A percentile compares a stretch with the other conserved stretches of the same genome.
phyloP scores from a whole-genome alignment of 148 eudicot genomes.

The Pharnaceum exiguum region DNA sequence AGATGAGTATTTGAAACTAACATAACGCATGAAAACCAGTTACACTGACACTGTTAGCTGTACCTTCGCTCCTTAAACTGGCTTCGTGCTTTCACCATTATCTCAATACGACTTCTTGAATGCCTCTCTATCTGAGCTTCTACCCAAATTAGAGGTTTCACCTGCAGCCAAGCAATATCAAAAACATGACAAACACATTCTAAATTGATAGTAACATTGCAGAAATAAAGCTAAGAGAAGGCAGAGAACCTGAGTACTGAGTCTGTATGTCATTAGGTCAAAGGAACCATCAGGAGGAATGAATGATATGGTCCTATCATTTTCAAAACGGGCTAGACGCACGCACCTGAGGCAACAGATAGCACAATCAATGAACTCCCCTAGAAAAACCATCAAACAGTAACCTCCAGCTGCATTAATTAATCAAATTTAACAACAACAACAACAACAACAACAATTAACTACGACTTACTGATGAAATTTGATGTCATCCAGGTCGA shows the following conservation, averaged over 20 bases:
- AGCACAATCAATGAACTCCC: slow-evolving; percentile 6
- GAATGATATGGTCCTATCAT: slow-evolving; percentile 90
- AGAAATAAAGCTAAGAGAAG: slow-evolving; percentile 4
- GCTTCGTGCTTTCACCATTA: slow-evolving; percentile 81
- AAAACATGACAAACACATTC: neutral
- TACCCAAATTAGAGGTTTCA: slow-evolving; percentile 96
- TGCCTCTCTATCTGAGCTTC: slow-evolving; percentile 94
- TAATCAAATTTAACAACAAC: neutral
- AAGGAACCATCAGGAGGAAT: slow-evolving; percentile 98
- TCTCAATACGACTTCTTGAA: slow-evolving; percentile 93
- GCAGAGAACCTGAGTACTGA: slow-evolving; percentile 73
- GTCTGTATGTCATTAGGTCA: slow-evolving; percentile 97
- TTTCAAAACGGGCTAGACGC: slow-evolving; percentile 89
- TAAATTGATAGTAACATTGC: neutral
- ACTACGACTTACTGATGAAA: slow-evolving; percentile 83
- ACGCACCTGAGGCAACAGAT: slow-evolving; percentile 60
- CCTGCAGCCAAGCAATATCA: slow-evolving; percentile 37
- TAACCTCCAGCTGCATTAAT: neutral
- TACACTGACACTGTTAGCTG: neutral
- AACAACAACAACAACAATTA: slow-evolving; percentile 2
- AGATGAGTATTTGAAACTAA: neutral
- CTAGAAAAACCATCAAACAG: neutral
- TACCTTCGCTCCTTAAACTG: slow-evolving; percentile 98
- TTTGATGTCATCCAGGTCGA: slow-evolving; percentile 94
- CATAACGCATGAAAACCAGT: neutral